Base-by-base conservation (phyloP, 768 basidiomycete species). In the Lentinula sp. region DNA sequence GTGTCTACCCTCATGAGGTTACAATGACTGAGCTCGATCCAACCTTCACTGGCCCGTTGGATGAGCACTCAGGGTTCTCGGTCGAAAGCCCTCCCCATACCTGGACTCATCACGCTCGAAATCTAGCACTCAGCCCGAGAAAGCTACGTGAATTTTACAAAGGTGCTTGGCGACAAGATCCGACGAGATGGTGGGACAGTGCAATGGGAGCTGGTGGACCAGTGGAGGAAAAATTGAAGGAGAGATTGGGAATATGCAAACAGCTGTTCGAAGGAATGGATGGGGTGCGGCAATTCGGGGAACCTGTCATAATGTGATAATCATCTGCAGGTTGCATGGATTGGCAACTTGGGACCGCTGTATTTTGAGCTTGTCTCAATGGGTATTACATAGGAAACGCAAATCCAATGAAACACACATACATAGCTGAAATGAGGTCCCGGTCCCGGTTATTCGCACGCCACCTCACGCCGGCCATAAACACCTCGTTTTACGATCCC, bases 151-250 rank as follows among this genome's bases (percentile, higher is more conserved):
- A 36, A 59, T 80, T 90, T 50, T 72, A 85, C 53, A 74, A 72
- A 20, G 82, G 85, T 9, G 83, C 81, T 16, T 91, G 90, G 90
- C 76, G 77, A 37, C 77, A 83, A 7, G 77, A 84, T 1, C 81
- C 83, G 0, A 80, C 83, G 69, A 75, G 85, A 55, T 91, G 86
- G 86, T 91, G 88, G 88, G 85, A 88, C 37, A 68, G 71, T 9
- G 85, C 86, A 35, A 73, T 90, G 37, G 55, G 55, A 3, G 39
- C 15, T 18, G 78, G 75, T 4, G 79, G 75, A 7, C 70, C 71
- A 12, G 69, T 80, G 15, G 84, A 86, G 63, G 71, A 68, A 62
- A 72, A 68, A 62, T 70, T 77, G 59, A 67, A 63, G 63, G 72
- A 64, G 50, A 72, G 74, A 37, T 28, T 80, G 57, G 71, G 68